phyloP scores from a whole-genome alignment of 129 eudicot species.

The Artemisia tridentata region DNA sequence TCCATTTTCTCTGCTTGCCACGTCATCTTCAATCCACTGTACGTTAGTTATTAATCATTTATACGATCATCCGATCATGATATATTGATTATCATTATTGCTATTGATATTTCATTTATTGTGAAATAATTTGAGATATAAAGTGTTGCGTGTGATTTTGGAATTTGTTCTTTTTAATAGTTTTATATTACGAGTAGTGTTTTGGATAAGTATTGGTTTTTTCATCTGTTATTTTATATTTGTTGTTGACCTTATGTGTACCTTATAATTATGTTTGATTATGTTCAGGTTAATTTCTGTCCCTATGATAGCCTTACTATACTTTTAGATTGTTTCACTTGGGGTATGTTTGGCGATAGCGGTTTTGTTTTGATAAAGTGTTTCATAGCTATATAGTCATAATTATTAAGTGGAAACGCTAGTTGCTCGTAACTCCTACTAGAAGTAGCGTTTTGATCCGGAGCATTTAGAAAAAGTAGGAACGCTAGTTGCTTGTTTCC shows the following conservation, averaged over 20 bases:
- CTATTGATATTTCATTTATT: neutral
- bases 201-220: neutral
- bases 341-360: too few species aligned
- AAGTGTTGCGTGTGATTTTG: conserved; percentile 35
- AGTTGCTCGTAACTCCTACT: too few species aligned
- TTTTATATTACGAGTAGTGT: neutral
- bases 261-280: too few species aligned
- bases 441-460: too few species aligned
- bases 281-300: too few species aligned
- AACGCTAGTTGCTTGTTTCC: too few species aligned
- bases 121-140: conserved; percentile 1
- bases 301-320: too few species aligned
- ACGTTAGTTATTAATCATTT: conserved; percentile 10
- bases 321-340: too few species aligned
- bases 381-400: too few species aligned
- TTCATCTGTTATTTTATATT: neutral
- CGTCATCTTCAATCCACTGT: conserved; percentile 30
- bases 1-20: conserved; percentile 24
- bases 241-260: neutral
- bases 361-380: too few species aligned
- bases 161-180: conserved; percentile 14
- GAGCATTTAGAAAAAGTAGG: too few species aligned
- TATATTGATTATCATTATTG: neutral
- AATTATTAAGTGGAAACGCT: too few species aligned
- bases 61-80: conserved; percentile 5